These are phyloP conservation scores for Rugonectria rugulosa DNA, from an alignment of 2,329 filamentous ascomycete genomes.

Conservation along the genomic window DNA sequence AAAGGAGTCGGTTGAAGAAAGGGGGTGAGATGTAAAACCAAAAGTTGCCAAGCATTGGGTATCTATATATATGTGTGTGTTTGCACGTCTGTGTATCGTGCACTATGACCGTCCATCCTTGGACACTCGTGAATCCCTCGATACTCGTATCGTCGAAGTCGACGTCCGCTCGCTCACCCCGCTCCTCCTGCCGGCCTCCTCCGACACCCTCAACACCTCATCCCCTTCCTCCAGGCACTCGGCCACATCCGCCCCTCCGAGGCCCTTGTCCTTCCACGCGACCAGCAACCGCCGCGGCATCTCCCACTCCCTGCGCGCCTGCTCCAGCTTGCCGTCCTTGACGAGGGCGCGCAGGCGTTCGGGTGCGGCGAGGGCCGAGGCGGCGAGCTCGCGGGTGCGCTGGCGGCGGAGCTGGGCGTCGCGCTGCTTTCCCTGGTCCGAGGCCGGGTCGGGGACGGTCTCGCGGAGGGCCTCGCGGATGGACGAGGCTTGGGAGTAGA, in stretches of 20 bases:
- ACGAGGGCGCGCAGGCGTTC: constrained; percentile 65
- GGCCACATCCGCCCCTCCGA: constrained; percentile 64
- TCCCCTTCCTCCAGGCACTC: constrained; percentile 63
- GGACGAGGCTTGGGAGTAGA: constrained; percentile 67
- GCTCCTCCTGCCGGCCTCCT: constrained; percentile 24
- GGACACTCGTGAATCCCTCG: constrained; percentile 25
- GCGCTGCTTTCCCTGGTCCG: constrained; percentile 46
- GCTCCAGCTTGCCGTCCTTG: constrained; percentile 64
- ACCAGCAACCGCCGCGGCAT: constrained; percentile 59
- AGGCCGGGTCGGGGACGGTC: constrained; percentile 56
- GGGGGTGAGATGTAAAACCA: not conserved
- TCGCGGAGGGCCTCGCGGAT: constrained; percentile 62
- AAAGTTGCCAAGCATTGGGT: constrained; percentile 28
- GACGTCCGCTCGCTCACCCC: constrained; percentile 32
- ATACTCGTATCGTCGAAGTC: constrained; percentile 22
- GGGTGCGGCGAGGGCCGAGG: constrained; percentile 69
- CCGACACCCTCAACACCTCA: constrained; percentile 48
- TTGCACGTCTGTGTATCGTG: not conserved
- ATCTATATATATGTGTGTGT: constrained; percentile 20
- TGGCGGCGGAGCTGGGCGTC: constrained; percentile 44
- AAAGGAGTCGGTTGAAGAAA: constrained; percentile 5
- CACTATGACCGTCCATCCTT: constrained; percentile 25
- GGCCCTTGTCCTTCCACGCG: constrained; percentile 61
- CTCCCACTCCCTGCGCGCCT: constrained; percentile 66
- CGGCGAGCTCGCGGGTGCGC: constrained; percentile 63